Conservation (phyloP, 1,139 yeast species). For the Tardiomyces blankii region DNA sequence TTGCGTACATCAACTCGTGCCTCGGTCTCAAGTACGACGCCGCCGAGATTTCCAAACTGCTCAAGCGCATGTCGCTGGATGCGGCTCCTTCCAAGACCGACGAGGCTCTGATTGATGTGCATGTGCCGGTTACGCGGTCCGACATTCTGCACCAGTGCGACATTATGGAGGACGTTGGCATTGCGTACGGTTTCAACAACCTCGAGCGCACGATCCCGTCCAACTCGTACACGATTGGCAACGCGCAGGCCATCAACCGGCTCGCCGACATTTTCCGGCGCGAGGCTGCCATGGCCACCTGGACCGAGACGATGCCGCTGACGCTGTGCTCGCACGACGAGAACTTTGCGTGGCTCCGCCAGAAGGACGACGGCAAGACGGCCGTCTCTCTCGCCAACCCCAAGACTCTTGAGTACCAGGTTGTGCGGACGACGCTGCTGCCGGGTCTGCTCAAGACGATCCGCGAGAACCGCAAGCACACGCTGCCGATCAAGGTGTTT, state of each 20-base stretch:
- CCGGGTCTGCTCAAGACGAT: constrained; percentile 95
- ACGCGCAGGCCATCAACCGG: constrained; percentile 84
- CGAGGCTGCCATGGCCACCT: constrained; percentile 92
- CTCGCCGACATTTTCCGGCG: constrained; percentile 81
- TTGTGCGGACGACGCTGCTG: constrained; percentile 85
- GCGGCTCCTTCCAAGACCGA: constrained; percentile 46
- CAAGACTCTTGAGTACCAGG: constrained; percentile 93
- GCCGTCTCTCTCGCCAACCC: constrained; percentile 95
- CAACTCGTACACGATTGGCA: constrained; percentile 70
- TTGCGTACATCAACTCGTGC: constrained; percentile 82
- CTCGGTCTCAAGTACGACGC: constrained; percentile 67
- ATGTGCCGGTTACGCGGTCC: constrained; percentile 86
- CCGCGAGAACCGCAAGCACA: constrained; percentile 91
- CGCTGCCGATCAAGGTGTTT: constrained; percentile 88
- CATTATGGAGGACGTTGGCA: constrained; percentile 97
- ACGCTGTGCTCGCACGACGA: constrained; percentile 95
- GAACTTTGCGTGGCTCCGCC: constrained; percentile 77
- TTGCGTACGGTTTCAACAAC: constrained; percentile 91
- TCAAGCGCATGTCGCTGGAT: constrained; percentile 70
- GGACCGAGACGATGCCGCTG: constrained; percentile 92
- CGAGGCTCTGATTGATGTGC: constrained; percentile 49
- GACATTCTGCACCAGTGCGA: constrained; percentile 97
- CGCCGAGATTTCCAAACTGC: constrained; percentile 54
- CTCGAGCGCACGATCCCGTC: constrained; percentile 73
- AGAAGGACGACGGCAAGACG: constrained; percentile 55